phyloP scores from a whole-genome alignment of 106 monocot genomes.

The Dioscorea alata region DNA sequence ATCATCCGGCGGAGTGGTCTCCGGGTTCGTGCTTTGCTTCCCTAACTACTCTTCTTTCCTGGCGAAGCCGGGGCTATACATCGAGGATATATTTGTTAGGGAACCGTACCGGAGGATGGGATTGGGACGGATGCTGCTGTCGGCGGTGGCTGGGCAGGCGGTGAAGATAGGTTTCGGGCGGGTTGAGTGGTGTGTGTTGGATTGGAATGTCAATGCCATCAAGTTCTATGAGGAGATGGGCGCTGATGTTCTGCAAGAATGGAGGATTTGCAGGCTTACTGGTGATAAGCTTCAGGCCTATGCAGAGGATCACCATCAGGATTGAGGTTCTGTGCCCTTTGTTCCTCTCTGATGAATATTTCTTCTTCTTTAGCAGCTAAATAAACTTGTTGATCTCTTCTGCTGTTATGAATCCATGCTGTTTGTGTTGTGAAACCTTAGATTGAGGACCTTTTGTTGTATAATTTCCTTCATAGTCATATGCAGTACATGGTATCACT shows the following conservation, averaged over 20 bases:
- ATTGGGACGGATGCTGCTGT: slow-evolving; percentile 74
- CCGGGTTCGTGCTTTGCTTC: slow-evolving; percentile 85
- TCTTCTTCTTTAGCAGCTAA: too few relatives aligned
- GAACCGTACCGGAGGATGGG: slow-evolving; percentile 70
- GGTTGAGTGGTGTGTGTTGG: slow-evolving; percentile 90
- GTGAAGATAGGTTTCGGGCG: slow-evolving; percentile 65
- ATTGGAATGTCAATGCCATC: slow-evolving; percentile 81
- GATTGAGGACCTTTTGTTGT: too few relatives aligned
- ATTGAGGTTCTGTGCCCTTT: too few relatives aligned
- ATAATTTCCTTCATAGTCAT: too few relatives aligned
- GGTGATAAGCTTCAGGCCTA: slow-evolving; percentile 41
- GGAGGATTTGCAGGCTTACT: slow-evolving; percentile 76
- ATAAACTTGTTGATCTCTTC: too few relatives aligned
- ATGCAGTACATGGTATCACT: too few relatives aligned
- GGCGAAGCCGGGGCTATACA: slow-evolving; percentile 67
- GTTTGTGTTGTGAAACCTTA: too few relatives aligned
- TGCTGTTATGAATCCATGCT: too few relatives aligned
- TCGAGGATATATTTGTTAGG: slow-evolving; percentile 85
- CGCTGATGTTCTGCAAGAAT: slow-evolving; percentile 62
- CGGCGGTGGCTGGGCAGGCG: slow-evolving; percentile 72
- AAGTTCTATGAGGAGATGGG: slow-evolving; percentile 86
- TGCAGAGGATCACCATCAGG: not conserved
- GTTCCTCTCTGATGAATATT: too few relatives aligned
- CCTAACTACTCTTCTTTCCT: slow-evolving; percentile 79
- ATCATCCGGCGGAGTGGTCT: slow-evolving; percentile 26